phyloP scores from a whole-genome alignment of 2,329 filamentous ascomycete species.

The Aspergillus piperis region DNA sequence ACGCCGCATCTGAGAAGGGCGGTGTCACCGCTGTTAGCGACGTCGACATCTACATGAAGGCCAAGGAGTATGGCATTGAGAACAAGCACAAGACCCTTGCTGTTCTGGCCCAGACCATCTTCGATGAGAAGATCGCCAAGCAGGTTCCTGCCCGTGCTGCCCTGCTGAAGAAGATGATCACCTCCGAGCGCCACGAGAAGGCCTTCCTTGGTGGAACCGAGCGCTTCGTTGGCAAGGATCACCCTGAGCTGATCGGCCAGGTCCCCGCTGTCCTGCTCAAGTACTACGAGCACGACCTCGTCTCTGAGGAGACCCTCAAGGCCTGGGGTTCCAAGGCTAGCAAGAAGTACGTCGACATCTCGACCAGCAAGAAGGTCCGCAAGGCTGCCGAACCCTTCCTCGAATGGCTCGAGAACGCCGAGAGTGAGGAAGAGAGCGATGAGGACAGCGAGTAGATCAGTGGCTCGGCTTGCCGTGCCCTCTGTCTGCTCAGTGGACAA shows the following conservation, averaged over 20 bases:
- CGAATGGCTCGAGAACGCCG: conserved; percentile 87
- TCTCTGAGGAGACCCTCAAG: conserved; percentile 83
- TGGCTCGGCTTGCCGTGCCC: not conserved
- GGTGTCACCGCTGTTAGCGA: conserved; percentile 79
- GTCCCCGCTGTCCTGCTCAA: conserved; percentile 85
- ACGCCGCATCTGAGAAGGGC: conserved; percentile 68
- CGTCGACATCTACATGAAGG: conserved; percentile 92
- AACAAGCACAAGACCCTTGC: conserved; percentile 89
- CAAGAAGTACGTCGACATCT: conserved; percentile 94
- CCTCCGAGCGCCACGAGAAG: conserved; percentile 91
- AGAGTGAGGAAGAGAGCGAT: conserved; percentile 68
- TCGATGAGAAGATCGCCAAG: conserved; percentile 83
- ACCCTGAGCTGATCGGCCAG: conserved; percentile 74
- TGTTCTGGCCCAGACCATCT: conserved; percentile 90
- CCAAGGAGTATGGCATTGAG: conserved; percentile 93
- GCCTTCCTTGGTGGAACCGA: conserved; percentile 93
- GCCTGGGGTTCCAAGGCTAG: conserved; percentile 93
- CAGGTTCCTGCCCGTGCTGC: conserved; percentile 81
- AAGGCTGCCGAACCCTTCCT: conserved; percentile 93
- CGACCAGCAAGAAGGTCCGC: conserved; percentile 91
- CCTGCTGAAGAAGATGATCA: conserved; percentile 91
- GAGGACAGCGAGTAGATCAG: conserved; percentile 54
- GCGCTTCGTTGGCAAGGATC: conserved; percentile 81
- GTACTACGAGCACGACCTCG: conserved; percentile 87
- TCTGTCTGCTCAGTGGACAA: not conserved